Evolutionary conservation across 768 basidiomycete species (phyloP).

Genomic region (Pulveroboletus sp.): DNA sequence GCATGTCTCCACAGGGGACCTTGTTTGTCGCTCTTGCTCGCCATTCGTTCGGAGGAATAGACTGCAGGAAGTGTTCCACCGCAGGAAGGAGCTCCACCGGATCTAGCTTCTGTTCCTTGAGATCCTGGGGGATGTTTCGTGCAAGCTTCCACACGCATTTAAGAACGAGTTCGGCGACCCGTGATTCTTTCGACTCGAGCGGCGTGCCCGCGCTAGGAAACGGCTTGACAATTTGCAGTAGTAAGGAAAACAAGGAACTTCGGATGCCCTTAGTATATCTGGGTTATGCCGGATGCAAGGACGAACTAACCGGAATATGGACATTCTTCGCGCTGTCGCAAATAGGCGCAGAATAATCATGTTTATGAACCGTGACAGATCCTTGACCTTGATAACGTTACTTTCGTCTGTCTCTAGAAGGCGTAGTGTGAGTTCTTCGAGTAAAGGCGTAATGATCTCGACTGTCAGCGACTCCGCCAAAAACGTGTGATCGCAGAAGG

Average conservation of each 20-base stretch:
- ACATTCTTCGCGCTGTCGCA: conserved; percentile 83
- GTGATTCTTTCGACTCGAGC: conserved; percentile 74
- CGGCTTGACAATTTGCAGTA: conserved; percentile 79
- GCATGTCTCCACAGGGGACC: conserved; percentile 97
- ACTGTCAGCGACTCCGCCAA: conserved; percentile 85
- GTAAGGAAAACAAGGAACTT: conserved; percentile 64
- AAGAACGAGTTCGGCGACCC: conserved; percentile 86
- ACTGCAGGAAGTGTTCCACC: conserved; percentile 91
- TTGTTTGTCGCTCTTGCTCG: conserved; percentile 84
- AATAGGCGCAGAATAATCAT: conserved; percentile 95
- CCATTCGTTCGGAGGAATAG: conserved; percentile 95
- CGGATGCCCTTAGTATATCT: conserved; percentile 8
- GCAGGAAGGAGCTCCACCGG: conserved; percentile 87
- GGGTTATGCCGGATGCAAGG: not conserved
- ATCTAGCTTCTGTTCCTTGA: conserved; percentile 73
- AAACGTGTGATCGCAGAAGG: conserved; percentile 86
- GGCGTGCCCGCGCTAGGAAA: conserved; percentile 72
- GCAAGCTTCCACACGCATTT: conserved; percentile 99
- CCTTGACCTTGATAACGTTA: conserved; percentile 77
- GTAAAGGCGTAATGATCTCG: conserved; percentile 76
- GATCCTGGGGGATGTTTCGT: conserved; percentile 87
- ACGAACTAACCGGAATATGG: conserved; percentile 75
- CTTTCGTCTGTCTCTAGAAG: conserved; percentile 93
- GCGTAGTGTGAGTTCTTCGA: conserved; percentile 88
- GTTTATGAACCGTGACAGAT: conserved; percentile 94